A percentile compares a stretch with the other conserved stretches of the same genome.
Conservation (phyloP, 768 basidiomycete genomes). For the Tricholoma furcatifolium region DNA sequence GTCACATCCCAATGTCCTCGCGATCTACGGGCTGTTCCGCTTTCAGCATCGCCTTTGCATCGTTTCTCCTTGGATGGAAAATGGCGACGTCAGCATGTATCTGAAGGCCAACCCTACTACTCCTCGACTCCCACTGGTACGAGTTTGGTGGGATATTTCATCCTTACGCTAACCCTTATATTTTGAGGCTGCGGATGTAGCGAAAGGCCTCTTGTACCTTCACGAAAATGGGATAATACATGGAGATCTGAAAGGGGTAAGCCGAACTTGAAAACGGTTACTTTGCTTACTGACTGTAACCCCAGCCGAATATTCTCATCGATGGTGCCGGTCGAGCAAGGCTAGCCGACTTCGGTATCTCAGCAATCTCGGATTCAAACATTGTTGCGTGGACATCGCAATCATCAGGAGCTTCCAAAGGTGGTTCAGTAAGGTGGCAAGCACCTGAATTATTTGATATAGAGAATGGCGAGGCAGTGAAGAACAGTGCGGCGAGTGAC, state of each 20-base stretch:
- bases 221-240: neutral
- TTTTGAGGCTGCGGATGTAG: neutral
- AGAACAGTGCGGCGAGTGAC: neutral
- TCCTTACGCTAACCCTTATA: neutral
- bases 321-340: neutral
- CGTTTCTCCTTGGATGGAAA: conserved; percentile 15
- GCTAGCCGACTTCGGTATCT: conserved; percentile 6
- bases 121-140: neutral
- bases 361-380: neutral
- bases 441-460: conserved; percentile 2
- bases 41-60: conserved; percentile 7
- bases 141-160: neutral
- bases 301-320: neutral
- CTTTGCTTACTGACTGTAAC: neutral
- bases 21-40: conserved; percentile 14
- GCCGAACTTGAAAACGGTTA: neutral
- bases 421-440: conserved; percentile 6
- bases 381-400: conserved; percentile 4
- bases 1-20: conserved; percentile 11
- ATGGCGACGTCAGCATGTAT: conserved; percentile 2
- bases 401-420: neutral
- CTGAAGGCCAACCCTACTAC: neutral
- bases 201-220: neutral
- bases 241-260: neutral
- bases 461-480: neutral